Base-by-base conservation (phyloP, 2,329 filamentous ascomycete species). In the Hymenoscyphus salicellus region DNA sequence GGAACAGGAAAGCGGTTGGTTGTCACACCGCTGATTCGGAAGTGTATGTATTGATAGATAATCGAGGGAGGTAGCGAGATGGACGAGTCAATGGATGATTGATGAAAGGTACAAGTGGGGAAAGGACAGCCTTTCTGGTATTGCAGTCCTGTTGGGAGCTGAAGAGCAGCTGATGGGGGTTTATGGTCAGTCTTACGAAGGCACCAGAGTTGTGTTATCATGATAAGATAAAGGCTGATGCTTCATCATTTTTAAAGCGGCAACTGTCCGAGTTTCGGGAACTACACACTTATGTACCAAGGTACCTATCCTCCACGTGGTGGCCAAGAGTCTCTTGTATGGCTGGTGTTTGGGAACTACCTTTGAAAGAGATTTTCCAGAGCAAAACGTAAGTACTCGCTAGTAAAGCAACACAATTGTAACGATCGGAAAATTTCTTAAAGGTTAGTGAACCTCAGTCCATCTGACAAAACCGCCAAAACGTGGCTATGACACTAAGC, bases 11-110 rank as follows among this genome's bases (percentile, higher is more conserved):
- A 49, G 36, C 36, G 55, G 28, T 26, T 33, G 28, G 26, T n/a
- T 33, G 55, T 56, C 30, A 56, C 55, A 56, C 55, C 55, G 55
- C 55, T 56, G 55, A 56, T 32, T 30, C 28, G 26, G 30, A 56
- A 56, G 28, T 6, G 28, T 30, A 8, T 33, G 28, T 32, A 56
- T 56, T 56, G 55, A 56, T 33, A n/a, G 55, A 56, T 28, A 56
- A 56, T 56, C 14, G 30, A 52, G 20, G 8, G 43, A 11, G 10
- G 32, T 17, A 56, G 8, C 28, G 17, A 56, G 5, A 56, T 52
- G 23, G 20, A 14, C 46, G 11, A 52, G 46, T 23, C 20, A 52
- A 52, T 52, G 20, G 20, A 26, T 3, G 14, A 3, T 52, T 26
- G 46, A 23, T 5, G 46, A 52, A 32, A 32, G 23, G 11, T n/a